Percentiles rank a stretch among this genome's conserved stretches.
Evolutionary conservation across 345 rosid species (phyloP).

Genomic region (Syzygium aromaticum): DNA sequence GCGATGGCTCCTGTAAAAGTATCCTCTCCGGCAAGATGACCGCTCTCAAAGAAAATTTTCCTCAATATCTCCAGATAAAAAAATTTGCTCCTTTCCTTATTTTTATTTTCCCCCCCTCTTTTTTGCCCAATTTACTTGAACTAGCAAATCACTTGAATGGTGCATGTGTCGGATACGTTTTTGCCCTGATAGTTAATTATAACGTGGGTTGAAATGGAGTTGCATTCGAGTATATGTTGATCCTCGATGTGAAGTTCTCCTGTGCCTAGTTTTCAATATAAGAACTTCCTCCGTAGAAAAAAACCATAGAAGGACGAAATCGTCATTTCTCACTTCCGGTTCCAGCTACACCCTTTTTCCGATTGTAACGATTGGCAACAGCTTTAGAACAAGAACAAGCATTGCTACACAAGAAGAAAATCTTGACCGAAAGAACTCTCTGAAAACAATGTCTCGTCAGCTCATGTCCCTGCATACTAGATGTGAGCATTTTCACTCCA

Average conservation of each 20-base stretch:
- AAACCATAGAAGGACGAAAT: not conserved
- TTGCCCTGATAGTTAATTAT: not conserved
- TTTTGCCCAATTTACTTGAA: not conserved
- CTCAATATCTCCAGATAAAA: not conserved
- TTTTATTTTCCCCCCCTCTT: not conserved
- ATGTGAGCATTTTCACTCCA: not conserved
- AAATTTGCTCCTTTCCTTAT: not conserved
- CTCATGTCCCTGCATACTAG: not conserved
- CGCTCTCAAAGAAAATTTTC: not conserved
- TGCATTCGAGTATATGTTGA: not conserved
- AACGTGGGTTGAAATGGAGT: not conserved
- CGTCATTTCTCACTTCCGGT: not conserved
- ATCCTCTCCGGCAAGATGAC: not conserved
- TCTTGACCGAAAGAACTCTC: not conserved
- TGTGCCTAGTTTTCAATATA: not conserved
- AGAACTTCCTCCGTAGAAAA: not conserved
- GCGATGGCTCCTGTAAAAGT: not conserved
- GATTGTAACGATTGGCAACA: not conserved
- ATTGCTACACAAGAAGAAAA: not conserved
- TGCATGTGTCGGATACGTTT: not conserved
- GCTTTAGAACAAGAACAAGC: not conserved
- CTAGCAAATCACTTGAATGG: not conserved
- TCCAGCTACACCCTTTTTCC: not conserved
- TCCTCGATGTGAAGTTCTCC: not conserved
- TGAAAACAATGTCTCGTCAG: not conserved